Base-by-base conservation (phyloP, 2,329 filamentous ascomycete genomes). In the Penicillium concentricum region DNA sequence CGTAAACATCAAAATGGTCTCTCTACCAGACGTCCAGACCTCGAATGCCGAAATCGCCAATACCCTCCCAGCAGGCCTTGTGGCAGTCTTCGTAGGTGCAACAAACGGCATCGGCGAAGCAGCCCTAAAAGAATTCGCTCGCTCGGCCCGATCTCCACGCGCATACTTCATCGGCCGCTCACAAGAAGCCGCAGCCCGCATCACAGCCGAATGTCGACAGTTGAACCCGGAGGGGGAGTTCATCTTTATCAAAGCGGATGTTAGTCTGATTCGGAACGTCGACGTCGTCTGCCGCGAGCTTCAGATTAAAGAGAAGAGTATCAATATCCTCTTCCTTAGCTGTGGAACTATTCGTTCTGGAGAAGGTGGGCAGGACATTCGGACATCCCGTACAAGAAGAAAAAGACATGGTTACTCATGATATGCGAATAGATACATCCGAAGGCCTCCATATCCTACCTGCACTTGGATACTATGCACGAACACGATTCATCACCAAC, bases 321-420 rank as follows among this genome's bases (percentile, higher is more conserved):
- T 87, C 57, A 84, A 86, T 65, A 67, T 85, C 4, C 68, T 86
- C 0, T 82, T 85, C 63, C 74, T 84, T 51, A 82, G 76, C 1
- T 77, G 77, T 2, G 83, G 82, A 4, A 52, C 59, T 44, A 41
- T 56, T 0, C 78, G 77, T 64, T 70, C 81, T 60, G 67, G 66
- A 18, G 49, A 69, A 45, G 56, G 62, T 48, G 26, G 35, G 39
- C 58, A 58, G 61, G 50, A 32, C 3, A 16, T 38, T 51, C 38
- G 13, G 9, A 13, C 13, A 38, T 12, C 22, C 28, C 43, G 12
- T 12, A 26, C 10, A 22, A 22, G 6, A 22, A 22, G 6, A 13
- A 16, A 24, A 28, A 16, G 9, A 26, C 1, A 5, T 10, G 2
- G n/a, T 28, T 50, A 3, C 39, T 44, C 15, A 42, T 24, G 1